phyloP scores from a whole-genome alignment of 2,329 filamentous ascomycete genomes.

The Colletotrichum siamense region DNA sequence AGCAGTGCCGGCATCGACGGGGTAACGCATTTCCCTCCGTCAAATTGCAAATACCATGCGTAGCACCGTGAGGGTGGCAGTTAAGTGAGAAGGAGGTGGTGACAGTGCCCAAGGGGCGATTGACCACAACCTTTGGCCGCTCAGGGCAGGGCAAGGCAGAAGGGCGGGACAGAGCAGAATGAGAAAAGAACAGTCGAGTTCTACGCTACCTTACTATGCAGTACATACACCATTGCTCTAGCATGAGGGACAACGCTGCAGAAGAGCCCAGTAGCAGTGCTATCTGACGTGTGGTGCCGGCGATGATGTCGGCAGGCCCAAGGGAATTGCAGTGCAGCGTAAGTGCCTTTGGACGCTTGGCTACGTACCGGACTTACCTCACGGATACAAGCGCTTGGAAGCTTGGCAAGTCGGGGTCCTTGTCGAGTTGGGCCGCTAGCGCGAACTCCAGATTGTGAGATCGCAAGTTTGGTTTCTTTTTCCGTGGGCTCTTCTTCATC shows the following conservation, averaged over 20 bases:
- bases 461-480: slow-evolving; percentile 6
- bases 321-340: background rate
- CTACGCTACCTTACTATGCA: too few relatives aligned
- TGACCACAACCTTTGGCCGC: background rate
- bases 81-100: background rate
- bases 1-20: background rate
- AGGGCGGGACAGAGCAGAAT: too few relatives aligned
- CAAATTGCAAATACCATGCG: background rate
- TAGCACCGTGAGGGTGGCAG: background rate
- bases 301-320: background rate
- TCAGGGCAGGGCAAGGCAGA: background rate
- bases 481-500: slow-evolving; percentile 1
- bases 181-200: too few relatives aligned
- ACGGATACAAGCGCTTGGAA: background rate
- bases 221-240: too few relatives aligned
- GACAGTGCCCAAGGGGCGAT: background rate
- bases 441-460: slow-evolving; percentile 16
- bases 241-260: too few relatives aligned
- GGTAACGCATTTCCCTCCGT: background rate
- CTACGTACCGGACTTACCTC: background rate
- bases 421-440: slow-evolving; percentile 15
- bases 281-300: background rate
- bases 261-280: background rate
- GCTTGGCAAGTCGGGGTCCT: slow-evolving; percentile 18
- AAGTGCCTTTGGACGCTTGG: background rate